Conservation (phyloP, 148 eudicot species). For the Vaccinium vitisidaea region DNA sequence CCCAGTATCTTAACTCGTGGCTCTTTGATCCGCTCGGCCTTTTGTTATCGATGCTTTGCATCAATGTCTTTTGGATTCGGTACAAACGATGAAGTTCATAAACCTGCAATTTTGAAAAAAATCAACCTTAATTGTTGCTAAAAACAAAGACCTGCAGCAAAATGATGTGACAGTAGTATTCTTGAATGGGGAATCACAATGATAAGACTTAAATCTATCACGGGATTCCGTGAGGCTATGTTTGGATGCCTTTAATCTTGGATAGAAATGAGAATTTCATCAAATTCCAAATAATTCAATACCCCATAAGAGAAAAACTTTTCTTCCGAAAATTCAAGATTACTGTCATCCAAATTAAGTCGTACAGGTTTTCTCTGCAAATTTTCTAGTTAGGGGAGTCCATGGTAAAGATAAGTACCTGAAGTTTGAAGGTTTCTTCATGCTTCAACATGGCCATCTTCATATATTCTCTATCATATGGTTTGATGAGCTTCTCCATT, state of each 20-base stretch:
- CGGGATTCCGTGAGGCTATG: too few species aligned
- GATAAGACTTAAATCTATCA: too few species aligned
- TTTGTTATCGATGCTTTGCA: slow-evolving; percentile 43
- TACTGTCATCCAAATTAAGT: background rate
- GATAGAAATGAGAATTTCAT: background rate
- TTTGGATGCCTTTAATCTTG: too few species aligned
- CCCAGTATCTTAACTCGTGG: slow-evolving; percentile 14
- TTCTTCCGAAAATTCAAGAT: background rate
- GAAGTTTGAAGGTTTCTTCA: slow-evolving; percentile 81
- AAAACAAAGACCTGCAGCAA: background rate
- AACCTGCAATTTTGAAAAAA: slow-evolving; percentile 43
- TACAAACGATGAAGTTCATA: slow-evolving; percentile 87
- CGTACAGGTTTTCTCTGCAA: background rate
- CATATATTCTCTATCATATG: slow-evolving; percentile 67
- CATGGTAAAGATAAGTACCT: slow-evolving; percentile 41
- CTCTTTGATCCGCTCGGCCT: slow-evolving; percentile 18
- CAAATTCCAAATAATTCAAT: background rate
- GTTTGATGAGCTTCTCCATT: slow-evolving; percentile 65
- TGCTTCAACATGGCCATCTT: slow-evolving; percentile 90
- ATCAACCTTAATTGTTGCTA: background rate
- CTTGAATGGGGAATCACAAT: background rate
- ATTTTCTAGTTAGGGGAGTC: background rate
- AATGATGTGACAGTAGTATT: background rate
- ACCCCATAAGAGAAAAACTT: background rate
- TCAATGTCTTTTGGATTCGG: slow-evolving; percentile 66